Conservation (phyloP, 2,329 filamentous ascomycete genomes). For the Colletotrichum sp. region DNA sequence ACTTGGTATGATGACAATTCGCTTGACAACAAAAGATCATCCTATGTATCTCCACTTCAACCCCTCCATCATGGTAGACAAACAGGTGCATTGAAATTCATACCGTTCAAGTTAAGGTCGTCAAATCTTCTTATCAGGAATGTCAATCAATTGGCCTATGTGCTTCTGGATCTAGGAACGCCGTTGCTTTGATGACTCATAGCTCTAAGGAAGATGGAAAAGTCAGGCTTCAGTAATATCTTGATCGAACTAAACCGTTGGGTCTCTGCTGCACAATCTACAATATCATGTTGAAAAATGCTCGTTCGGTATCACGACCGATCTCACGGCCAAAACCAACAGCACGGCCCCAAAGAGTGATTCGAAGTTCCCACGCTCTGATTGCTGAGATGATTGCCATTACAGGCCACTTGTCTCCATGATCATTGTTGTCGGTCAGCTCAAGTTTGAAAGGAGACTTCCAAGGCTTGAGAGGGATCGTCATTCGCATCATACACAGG, state of each 20-base stretch:
- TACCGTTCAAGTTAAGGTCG: neutral
- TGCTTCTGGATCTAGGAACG: neutral
- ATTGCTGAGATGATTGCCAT: neutral
- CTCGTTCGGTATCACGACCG: neutral
- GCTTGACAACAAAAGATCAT: neutral
- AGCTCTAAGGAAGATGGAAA: neutral
- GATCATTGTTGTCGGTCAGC: neutral
- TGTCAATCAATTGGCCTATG: neutral
- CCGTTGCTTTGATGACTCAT: neutral
- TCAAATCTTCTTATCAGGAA: neutral
- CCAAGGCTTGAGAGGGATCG: neutral
- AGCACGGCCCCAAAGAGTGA: neutral
- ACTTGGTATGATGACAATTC: neutral
- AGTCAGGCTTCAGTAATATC: fast-evolving
- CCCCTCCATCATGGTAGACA: neutral
- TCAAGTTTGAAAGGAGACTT: neutral
- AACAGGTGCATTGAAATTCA: neutral
- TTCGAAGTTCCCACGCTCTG: neutral
- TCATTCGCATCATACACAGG: neutral
- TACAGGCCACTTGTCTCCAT: neutral
- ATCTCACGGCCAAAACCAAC: neutral
- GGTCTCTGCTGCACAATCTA: neutral
- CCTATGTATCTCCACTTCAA: neutral
- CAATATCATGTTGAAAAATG: neutral
- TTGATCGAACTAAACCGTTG: neutral